Evolutionary conservation across 306 rosid genomes (phyloP).

Genomic region (Astragalus membranaceus): DNA sequence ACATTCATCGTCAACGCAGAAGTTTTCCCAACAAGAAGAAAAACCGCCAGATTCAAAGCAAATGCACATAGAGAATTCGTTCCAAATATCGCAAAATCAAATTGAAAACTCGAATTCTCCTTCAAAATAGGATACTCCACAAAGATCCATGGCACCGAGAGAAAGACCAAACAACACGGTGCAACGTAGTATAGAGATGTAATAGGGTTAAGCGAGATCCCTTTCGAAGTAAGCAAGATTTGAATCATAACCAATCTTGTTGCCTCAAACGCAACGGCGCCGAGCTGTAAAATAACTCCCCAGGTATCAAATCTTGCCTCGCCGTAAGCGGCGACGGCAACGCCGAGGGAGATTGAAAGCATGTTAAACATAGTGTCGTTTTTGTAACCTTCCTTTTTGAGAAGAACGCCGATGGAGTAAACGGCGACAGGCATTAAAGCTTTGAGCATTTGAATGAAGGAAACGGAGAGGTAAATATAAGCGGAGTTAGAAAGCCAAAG

Average conservation of each 20-base stretch:
- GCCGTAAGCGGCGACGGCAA: conserved; percentile 81
- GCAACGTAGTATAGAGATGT: conserved; percentile 77
- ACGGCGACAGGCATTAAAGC: conserved; percentile 96
- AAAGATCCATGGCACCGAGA: conserved; percentile 65
- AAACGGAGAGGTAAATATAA: conserved; percentile 83
- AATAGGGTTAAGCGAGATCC: conserved; percentile 77
- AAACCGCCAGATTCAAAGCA: conserved; percentile 76
- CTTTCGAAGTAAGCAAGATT: conserved; percentile 73
- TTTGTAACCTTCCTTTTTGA: conserved; percentile 58
- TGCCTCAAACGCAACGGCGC: conserved; percentile 85
- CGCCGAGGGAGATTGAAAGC: conserved; percentile 82
- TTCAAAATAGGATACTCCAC: conserved; percentile 61
- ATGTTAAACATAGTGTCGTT: conserved; percentile 70
- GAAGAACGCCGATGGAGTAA: conserved; percentile 64
- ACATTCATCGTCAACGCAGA: conserved; percentile 91
- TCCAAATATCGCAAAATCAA: conserved; percentile 59
- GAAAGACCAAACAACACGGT: conserved; percentile 64
- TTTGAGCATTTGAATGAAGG: conserved; percentile 88
- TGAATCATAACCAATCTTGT: conserved; percentile 83
- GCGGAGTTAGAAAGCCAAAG: conserved; percentile 94
- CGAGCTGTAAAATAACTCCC: conserved; percentile 71
- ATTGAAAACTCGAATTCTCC: conserved; percentile 52
- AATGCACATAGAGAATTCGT: conserved; percentile 78
- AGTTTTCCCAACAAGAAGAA: conserved; percentile 78
- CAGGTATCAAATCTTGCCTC: conserved; percentile 72